Evolutionary conservation across 1,284 basidiomycete genomes (phyloP), one percentile per base, ranked within the genome.

Genomic region (Cystobasidiaceae sp.): DNA sequence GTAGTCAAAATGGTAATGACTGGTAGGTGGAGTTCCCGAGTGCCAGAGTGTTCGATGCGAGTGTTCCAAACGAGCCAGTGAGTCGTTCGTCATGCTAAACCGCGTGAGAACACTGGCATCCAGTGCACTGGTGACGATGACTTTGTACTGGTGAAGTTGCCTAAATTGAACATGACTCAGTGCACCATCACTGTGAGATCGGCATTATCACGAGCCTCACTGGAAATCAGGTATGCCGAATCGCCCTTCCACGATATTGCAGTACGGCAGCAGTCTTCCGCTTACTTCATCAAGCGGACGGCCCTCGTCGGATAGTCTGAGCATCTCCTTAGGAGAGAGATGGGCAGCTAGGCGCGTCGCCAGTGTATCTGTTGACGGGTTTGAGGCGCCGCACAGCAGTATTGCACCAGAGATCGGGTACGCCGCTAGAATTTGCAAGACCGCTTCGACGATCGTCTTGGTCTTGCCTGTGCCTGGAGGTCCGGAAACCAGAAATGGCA

Each of bases 351-450:
- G 71, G 3, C 78, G 73, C 3, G 72, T 57, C 0, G 75, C 75
- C n/a, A 79, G 61, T 5, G 77, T 78, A 64, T 79, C 78, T n/a
- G 77, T 73, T 0, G 78, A 77, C 4, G 78, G 71, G 50, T 76
- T 76, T 8, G 76, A 77, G 0, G 78, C 76, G 2, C 77, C 78
- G 48, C 72, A 75, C 17, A 79, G 71, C 2, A 79, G 73, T 30
- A 79, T 66, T 9, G 69, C 66, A 1, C 77, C 67, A 7, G 70
- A 28, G 0, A n/a, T n/a, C n/a, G 74, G 71, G 25, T 76, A 52
- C 37, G 55, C 57, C 8, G 62, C 59, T 0, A 78, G 60, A 21
- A 78, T 74, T 49, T 79, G 77, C 4, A 78, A 69, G 15, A 76
- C 72, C 0, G 71, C 67, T 54, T 78, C 77, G 23, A 76, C 44